Percentiles rank a stretch among this genome's conserved stretches.
phyloP scores from a whole-genome alignment of 1,284 basidiomycete species.

The Cryptococcus sp. region DNA sequence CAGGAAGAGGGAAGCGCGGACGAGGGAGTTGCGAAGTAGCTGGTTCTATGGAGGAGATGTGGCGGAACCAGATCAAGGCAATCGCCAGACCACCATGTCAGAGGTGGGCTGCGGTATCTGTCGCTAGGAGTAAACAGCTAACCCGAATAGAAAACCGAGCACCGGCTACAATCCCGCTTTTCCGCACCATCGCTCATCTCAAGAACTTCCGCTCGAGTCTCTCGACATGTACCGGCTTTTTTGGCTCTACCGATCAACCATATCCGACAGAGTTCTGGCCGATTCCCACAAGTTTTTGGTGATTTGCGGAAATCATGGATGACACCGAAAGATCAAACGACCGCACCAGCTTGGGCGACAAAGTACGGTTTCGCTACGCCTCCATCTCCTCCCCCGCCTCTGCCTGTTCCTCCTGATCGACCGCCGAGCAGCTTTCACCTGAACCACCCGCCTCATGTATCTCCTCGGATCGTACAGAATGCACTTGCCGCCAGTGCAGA shows the following conservation, averaged over 20 bases:
- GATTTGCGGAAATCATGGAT: constrained; percentile 6
- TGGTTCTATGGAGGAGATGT: constrained; percentile 32
- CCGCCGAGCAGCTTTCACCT: too few relatives aligned
- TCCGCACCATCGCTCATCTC: constrained; percentile 12
- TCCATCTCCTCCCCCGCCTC: neutral
- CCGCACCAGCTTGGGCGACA: constrained; percentile 9
- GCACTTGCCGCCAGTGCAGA: neutral
- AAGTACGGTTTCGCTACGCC: constrained; percentile 1
- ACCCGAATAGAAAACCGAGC: neutral
- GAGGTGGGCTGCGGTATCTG: neutral
- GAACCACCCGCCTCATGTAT: neutral
- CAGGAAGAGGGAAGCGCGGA: constrained; percentile 10
- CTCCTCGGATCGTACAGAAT: neutral
- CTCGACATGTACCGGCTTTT: constrained; percentile 8
- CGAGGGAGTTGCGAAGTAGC: constrained; percentile 13
- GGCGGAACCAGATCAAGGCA: neutral
- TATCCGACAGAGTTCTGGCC: constrained; percentile 3
- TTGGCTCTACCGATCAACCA: constrained; percentile 6
- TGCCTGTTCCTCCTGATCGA: too few relatives aligned
- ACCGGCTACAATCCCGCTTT: constrained; percentile 10
- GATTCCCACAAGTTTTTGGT: neutral
- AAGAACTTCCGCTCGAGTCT: neutral
- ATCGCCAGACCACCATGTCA: neutral
- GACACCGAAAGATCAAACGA: neutral
- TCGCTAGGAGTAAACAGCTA: too few relatives aligned